Percentiles rank a stretch among this genome's conserved stretches.
Evolutionary conservation across 305 asterid species (phyloP).

Genomic region (Fraxinus ornus): DNA sequence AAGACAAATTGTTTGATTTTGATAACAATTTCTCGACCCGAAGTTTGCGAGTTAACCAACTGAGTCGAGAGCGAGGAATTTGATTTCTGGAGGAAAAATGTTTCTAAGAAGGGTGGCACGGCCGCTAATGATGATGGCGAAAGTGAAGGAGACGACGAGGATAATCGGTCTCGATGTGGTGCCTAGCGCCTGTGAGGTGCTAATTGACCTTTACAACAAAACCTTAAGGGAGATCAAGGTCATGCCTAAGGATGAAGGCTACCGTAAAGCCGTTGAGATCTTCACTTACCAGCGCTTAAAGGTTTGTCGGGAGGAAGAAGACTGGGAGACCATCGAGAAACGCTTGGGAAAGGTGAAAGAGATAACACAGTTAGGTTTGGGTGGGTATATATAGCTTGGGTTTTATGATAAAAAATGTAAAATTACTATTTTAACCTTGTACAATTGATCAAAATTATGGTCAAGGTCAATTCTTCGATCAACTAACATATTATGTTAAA

Average conservation of each 20-base stretch:
- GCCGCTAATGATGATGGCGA: conserved; percentile 90
- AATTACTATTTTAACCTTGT: too few relatives aligned
- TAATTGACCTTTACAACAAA: conserved; percentile 75
- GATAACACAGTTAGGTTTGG: too few relatives aligned
- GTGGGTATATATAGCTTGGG: too few relatives aligned
- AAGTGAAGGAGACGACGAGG: conserved; percentile 89
- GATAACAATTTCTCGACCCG: too few relatives aligned
- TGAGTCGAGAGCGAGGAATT: background rate
- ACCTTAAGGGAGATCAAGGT: conserved; percentile 91
- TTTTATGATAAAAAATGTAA: too few relatives aligned
- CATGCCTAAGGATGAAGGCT: conserved; percentile 86
- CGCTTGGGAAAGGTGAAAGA: conserved; percentile 39
- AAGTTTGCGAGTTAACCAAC: background rate
- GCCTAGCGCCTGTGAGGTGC: conserved; percentile 86
- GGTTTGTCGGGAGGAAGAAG: conserved; percentile 84
- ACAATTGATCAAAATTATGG: too few relatives aligned
- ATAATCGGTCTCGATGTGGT: conserved; percentile 93
- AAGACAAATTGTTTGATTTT: too few relatives aligned
- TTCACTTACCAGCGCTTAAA: conserved; percentile 80
- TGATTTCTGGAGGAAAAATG: conserved; percentile 39
- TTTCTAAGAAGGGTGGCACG: conserved; percentile 80
- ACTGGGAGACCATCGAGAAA: conserved; percentile 72
- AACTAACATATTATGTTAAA: too few relatives aligned
- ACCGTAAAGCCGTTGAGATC: conserved; percentile 92
- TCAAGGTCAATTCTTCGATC: too few relatives aligned